Evolutionary conservation across 2,329 filamentous ascomycete genomes (phyloP).

Genomic region (Catunica adiposa): DNA sequence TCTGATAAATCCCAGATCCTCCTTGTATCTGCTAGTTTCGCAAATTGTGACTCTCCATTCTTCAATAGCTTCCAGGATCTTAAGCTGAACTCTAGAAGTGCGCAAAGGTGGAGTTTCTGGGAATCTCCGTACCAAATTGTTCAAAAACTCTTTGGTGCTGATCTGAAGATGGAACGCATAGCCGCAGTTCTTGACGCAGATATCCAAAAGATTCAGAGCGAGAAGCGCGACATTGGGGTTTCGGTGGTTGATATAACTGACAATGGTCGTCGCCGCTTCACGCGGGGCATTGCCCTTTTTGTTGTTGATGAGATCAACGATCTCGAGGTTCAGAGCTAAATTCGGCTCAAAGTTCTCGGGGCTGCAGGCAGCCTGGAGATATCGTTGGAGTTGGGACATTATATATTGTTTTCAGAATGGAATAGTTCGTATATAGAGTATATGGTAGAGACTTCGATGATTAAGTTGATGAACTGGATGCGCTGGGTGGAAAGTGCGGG

Average conservation of each 20-base stretch:
- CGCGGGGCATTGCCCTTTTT: constrained; percentile 94
- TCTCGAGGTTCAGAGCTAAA: constrained; percentile 88
- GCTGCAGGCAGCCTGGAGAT: constrained; percentile 90
- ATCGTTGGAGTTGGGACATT: constrained; percentile 79
- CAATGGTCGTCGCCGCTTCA: constrained; percentile 84
- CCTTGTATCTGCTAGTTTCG: constrained; percentile 93
- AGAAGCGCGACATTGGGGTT: constrained; percentile 90
- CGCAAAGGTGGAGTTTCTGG: constrained; percentile 83
- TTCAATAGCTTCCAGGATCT: constrained; percentile 90
- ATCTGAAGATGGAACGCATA: constrained; percentile 98
- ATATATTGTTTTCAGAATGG: neutral
- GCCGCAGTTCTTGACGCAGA: constrained; percentile 98
- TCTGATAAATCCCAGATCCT: constrained; percentile 86
- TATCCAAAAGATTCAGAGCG: constrained; percentile 83
- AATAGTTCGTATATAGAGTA: neutral
- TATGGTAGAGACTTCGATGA: neutral
- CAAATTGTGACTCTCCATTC: constrained; percentile 98
- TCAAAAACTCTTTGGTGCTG: constrained; percentile 95
- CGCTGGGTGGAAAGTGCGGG: neutral
- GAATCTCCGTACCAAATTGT: constrained; percentile 90
- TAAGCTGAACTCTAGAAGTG: constrained; percentile 70
- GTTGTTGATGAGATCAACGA: constrained; percentile 86
- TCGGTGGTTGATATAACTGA: constrained; percentile 88
- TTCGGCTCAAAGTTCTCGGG: constrained; percentile 97
- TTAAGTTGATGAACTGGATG: neutral